These are phyloP conservation scores for Cytauxzoon felis DNA, from an alignment of 169 alveolate genomes.

Conservation along the genomic window DNA sequence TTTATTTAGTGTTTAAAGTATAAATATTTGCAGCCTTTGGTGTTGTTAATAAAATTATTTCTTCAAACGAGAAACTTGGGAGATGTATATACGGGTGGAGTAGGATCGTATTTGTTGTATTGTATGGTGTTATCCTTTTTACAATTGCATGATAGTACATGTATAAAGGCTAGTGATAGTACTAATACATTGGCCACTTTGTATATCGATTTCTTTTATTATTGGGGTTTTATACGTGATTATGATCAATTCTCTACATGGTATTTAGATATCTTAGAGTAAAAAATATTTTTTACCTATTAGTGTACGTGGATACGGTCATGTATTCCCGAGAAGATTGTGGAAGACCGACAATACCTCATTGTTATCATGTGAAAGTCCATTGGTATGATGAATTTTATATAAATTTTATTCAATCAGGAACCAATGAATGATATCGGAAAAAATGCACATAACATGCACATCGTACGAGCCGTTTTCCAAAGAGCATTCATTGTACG, in stretches of 20 bases:
- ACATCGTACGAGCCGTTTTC: slow-evolving; percentile 40
- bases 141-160: slow-evolving; percentile 66
- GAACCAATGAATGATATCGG: slow-evolving; percentile 58
- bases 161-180: slow-evolving; percentile 31
- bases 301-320: slow-evolving; percentile 71
- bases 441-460: slow-evolving; percentile 41
- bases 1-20: slow-evolving; percentile 48
- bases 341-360: slow-evolving; percentile 28
- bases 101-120: slow-evolving; percentile 70
- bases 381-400: slow-evolving; percentile 27
- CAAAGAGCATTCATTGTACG: slow-evolving; percentile 41
- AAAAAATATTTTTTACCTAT: neutral
- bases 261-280: slow-evolving; percentile 16
- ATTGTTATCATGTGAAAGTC: slow-evolving; percentile 65
- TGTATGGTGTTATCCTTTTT: slow-evolving; percentile 74
- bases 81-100: slow-evolving; percentile 74
- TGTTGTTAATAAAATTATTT: slow-evolving; percentile 64
- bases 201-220: slow-evolving; percentile 67
- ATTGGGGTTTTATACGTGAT: slow-evolving; percentile 66
- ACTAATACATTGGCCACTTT: slow-evolving; percentile 45
- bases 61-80: slow-evolving; percentile 67
- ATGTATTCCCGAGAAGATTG: slow-evolving; percentile 62
- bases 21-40: slow-evolving; percentile 71
- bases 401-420: slow-evolving; percentile 26
- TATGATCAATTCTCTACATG: slow-evolving; percentile 50